Evolutionary conservation across 148 eudicot species (phyloP), one percentile per base, ranked within the genome.

Genomic region (Camellia sinensis): DNA sequence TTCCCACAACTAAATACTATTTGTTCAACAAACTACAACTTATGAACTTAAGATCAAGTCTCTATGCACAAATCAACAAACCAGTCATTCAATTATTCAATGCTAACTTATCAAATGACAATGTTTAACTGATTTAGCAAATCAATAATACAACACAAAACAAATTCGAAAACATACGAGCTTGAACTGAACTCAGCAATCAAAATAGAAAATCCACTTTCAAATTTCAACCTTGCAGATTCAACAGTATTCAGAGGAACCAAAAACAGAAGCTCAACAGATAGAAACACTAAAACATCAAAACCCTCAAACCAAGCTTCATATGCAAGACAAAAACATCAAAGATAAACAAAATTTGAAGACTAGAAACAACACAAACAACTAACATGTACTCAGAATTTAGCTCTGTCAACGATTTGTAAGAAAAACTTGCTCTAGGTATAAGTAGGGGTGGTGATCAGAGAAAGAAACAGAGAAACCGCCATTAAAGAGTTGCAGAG

Each of bases 231-330:
- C 17, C 22, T 10, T 6, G 41, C 53, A 61, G 56, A 44, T 62
- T 76, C 76, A 41, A 13, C 7, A 60, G 50, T 11, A 13, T 57
- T 71, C 40, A 13, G 70, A 29, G 12, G 44, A 44, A 74, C 45
- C 50, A 19, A 44, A 69, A 74, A 59, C 11, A 46, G 41, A 19
- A 50, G 21, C 37, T 71, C 74, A 71, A 71, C 59, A 50, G 40
- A 19, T 2, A 52, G 8, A 63, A 46, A 46, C 67, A 29, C 69
- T 48, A 2, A 76, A 76, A 61, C 56, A 9, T n/a, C n/a, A 46
- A 76, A 44, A 76, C 6, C 54, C 69, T 57, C 21, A 76, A 76
- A 76, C 41, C 79, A 71, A 70, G 29, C 70, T 67, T 69, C 73
- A 18, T 14, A 69, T 6, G 19, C 52, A 45, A 70, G 54, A 7